Base-by-base conservation (phyloP, 192 early-diverging fungal species). In the Podila horticola region DNA sequence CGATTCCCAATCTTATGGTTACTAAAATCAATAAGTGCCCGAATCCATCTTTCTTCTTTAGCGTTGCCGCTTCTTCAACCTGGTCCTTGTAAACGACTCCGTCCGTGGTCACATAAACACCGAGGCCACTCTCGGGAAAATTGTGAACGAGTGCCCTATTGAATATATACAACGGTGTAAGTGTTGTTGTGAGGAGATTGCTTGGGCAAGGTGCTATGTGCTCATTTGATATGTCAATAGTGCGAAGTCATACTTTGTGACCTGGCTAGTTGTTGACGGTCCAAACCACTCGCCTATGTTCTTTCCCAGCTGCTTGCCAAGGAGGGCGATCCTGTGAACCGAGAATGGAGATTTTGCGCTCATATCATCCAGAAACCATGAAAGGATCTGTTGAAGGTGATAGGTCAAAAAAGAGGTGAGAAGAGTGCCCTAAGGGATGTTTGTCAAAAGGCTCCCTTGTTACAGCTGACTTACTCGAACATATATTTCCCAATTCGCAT, bases 281-380 rank as follows among this genome's bases (percentile, higher is more conserved):
- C 97, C 98, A 89, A 98, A 99, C 97, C 98, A 99, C 83, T 97
- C 91, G 29, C 98, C 98, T 75, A 99, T 94, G 36, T 93, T 89
- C 73, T 97, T 97, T 41, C 92, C 96, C 57, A 91, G 88, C 77
- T 94, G 92, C 62, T 88, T 88, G 15, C 97, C 98, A 8, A 93
- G 82, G 24, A 93, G 82, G 8, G 96, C 95, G 72, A 99, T 95
- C 33, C 91, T 86, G 60, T 99, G 98, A 20, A 99, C 94, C n/a
- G 97, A 97, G 67, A 97, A 97, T 0, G 93, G 88, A 29, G 91
- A 93, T 55, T 83, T 73, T 34, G 83, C 71, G 17, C 86, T 86
- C 68, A 92, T 87, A 48, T 92, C 88, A 72, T 99, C 97, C 58
- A 96, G 73, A 62, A 99, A 98, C 90, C 90, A 92, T 30, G 83